Base-by-base conservation (phyloP, 331 rosid species). In the Spiraea crenata region DNA sequence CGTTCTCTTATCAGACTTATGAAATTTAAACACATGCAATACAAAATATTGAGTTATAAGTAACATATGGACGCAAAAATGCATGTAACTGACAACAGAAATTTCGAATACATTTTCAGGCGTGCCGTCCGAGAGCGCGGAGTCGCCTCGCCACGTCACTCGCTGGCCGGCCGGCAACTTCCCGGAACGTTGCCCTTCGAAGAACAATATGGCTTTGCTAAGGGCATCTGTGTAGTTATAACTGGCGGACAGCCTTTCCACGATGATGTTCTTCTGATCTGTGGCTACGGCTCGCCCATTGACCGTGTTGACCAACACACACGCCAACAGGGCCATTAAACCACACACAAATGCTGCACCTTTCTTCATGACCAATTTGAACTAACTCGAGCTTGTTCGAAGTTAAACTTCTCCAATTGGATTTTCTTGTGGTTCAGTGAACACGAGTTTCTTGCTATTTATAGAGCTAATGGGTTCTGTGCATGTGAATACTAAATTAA, bases 121-220 rank as follows among this genome's bases (percentile, higher is more conserved):
- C 38, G 80, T 76, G 70, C 97, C 97, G 48, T 93, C 97, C 4
- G 87, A 84, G 60, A 89, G 88, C 20, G 97, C 92, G 0, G 97
- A 93, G 46, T 89, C 82, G 51, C 86, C 96, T 57, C 96, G 79
- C 96, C 96, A 93, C 7, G 69, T 79, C 2, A 85, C 88, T 76
- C 92, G 85, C 47, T 85, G 98, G 49, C 3, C 50, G 4, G 74
- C 0, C 0, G 92, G 88, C 75, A 93, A 78, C 70, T 88, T 88
- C 59, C 96, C 97, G 0, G 97, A 93, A 34, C 96, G 89, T 65
- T 90, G 98, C 46, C 97, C 97, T 77, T 90, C 90, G 31, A 93
- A 84, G 85, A 93, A 93, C 76, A 90, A 57, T 37, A 90, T 81
- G 51, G 92, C 85, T 64, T 93, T 88, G 77, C 38, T 82, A 59